Conservation (phyloP, 768 basidiomycete genomes). For the Lyophyllum shimeji region DNA sequence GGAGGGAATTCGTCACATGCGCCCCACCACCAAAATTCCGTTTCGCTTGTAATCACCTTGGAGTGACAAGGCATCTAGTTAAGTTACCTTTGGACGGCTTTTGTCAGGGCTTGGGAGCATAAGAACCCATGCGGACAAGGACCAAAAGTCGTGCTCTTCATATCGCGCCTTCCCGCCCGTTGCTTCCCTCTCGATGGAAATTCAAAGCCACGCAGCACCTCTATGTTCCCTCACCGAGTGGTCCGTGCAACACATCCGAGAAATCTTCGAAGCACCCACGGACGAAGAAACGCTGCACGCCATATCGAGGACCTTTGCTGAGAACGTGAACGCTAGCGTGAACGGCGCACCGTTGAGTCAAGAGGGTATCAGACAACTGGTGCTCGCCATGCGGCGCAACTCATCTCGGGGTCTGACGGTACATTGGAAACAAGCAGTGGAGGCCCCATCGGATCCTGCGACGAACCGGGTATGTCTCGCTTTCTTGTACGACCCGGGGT, state of each 20-base stretch:
- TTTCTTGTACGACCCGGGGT: not conserved
- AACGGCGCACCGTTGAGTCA: conserved; percentile 44
- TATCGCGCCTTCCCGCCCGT: not conserved
- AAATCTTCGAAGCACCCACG: conserved; percentile 49
- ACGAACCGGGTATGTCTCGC: conserved; percentile 40
- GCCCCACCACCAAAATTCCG: conserved; percentile 5
- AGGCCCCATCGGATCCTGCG: conserved; percentile 37
- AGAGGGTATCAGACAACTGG: conserved; percentile 39
- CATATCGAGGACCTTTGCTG: conserved; percentile 45
- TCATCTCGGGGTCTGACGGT: conserved; percentile 41
- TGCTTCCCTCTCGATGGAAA: conserved; percentile 11
- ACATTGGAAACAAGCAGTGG: conserved; percentile 49
- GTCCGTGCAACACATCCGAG: conserved; percentile 48
- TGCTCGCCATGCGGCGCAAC: conserved; percentile 39
- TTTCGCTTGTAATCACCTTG: conserved; percentile 9
- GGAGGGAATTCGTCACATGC: conserved; percentile 11
- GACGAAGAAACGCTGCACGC: conserved; percentile 42
- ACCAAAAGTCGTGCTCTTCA: not conserved
- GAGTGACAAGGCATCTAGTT: conserved; percentile 16
- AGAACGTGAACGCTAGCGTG: conserved; percentile 35
- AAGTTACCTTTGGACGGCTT: conserved; percentile 17
- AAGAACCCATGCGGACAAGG: not conserved
- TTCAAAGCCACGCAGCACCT: conserved; percentile 11
- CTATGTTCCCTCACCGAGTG: conserved; percentile 47
- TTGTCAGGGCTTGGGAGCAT: conserved; percentile 5